phyloP scores from a whole-genome alignment of 1,139 yeast genomes.

The Candida tunisiensis region DNA sequence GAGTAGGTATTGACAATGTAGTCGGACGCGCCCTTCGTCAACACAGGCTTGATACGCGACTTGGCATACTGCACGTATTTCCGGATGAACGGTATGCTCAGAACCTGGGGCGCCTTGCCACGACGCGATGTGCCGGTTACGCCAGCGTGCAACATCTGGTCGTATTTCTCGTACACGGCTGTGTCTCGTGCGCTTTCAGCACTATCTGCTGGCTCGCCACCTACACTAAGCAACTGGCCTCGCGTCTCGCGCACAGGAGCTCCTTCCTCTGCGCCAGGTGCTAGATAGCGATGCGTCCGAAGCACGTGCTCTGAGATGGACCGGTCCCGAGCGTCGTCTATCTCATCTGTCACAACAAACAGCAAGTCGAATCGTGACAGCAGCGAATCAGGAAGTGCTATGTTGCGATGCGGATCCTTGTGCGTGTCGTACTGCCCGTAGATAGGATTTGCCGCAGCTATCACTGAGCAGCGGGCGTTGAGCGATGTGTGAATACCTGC shows the following conservation, averaged over 20 bases:
- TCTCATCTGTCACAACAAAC: constrained; percentile 93
- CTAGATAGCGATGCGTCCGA: constrained; percentile 80
- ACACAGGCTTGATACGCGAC: constrained; percentile 67
- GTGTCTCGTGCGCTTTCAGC: constrained; percentile 31
- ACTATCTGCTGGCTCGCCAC: constrained; percentile 34
- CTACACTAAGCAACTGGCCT: constrained; percentile 61
- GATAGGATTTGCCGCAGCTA: constrained; percentile 98
- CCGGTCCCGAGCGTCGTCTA: constrained; percentile 71
- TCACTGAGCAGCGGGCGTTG: constrained; percentile 92
- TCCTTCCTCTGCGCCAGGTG: constrained; percentile 85
- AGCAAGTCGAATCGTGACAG: constrained; percentile 92
- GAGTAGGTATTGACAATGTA: constrained; percentile 71
- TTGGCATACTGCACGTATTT: constrained; percentile 92
- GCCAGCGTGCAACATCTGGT: constrained; percentile 72
- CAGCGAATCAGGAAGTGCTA: constrained; percentile 91
- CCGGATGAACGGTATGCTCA: constrained; percentile 73
- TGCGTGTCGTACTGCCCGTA: constrained; percentile 94
- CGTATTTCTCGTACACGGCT: constrained; percentile 66
- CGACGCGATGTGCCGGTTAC: constrained; percentile 16
- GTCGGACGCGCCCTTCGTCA: constrained; percentile 65
- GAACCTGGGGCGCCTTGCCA: constrained; percentile 37
- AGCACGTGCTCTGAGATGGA: constrained; percentile 87
- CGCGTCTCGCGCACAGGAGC: constrained; percentile 78
- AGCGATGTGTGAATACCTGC: constrained; percentile 97
- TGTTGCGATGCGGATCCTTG: constrained; percentile 92